These are phyloP conservation scores for Metschnikowia corniflorae DNA, from an alignment of 805 yeast genomes.

Conservation along the genomic window DNA sequence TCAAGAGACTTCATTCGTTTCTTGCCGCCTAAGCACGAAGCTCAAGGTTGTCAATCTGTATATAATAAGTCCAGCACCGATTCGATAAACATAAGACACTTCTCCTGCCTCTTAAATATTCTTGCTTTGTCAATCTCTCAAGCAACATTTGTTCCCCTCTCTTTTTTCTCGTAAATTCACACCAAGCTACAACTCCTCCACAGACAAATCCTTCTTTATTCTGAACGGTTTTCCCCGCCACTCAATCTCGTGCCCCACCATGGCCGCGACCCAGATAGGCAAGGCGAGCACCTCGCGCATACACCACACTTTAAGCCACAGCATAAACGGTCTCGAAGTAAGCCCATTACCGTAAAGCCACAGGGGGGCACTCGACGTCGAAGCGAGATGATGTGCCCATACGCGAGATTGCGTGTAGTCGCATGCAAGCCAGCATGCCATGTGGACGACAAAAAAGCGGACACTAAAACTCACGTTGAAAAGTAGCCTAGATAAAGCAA, in stretches of 20 bases:
- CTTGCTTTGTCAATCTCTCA: no score
- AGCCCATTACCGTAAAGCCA: constrained; percentile 19
- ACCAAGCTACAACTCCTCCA: constrained; percentile 63
- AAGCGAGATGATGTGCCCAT: constrained; percentile 30
- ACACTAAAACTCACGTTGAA: constrained; percentile 28
- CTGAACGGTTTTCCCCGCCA: constrained; percentile 77
- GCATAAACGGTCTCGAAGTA: constrained; percentile 14
- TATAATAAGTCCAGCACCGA: no score
- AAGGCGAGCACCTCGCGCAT: constrained; percentile 70
- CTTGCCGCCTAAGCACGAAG: no score
- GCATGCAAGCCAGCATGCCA: constrained; percentile 56
- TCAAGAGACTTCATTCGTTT: no score
- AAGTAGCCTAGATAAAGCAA: constrained; percentile 47
- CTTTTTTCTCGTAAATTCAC: no score
- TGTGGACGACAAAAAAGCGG: constrained; percentile 47
- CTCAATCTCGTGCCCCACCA: constrained; percentile 71
- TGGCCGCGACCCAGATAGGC: constrained; percentile 80
- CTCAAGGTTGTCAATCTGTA: no score
- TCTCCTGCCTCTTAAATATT: no score
- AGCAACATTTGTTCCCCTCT: no score
- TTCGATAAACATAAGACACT: no score
- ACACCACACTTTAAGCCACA: constrained; percentile 50
- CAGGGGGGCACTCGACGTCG: constrained; percentile 5
- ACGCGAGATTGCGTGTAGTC: constrained; percentile 60
- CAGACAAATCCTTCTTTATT: constrained; percentile 71